These are phyloP conservation scores for Tardiomyces blankii DNA, from an alignment of 1,139 yeast genomes.

Conservation along the genomic window DNA sequence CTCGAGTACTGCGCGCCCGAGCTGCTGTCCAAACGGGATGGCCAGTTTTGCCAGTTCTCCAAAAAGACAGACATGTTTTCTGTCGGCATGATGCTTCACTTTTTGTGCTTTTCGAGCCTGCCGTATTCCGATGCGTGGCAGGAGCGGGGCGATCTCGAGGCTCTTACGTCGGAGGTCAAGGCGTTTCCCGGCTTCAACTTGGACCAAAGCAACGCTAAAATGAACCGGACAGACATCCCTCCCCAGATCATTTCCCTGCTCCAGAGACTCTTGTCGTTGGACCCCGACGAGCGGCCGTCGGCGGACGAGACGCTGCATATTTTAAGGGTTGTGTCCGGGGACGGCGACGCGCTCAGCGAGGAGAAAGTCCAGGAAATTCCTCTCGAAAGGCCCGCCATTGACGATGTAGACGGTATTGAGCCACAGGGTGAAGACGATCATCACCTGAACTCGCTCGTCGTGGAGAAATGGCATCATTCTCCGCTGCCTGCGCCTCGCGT, in stretches of 20 bases:
- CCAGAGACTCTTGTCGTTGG: constrained; percentile 24
- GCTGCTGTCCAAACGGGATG: constrained; percentile 31
- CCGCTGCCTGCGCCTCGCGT: neutral
- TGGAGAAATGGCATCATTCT: neutral
- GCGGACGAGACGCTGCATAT: constrained; percentile 30
- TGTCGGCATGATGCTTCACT: constrained; percentile 69
- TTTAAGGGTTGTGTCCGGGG: constrained; percentile 13
- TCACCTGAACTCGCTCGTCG: neutral
- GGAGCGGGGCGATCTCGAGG: constrained; percentile 21
- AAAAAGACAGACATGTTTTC: constrained; percentile 72
- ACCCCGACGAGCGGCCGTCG: constrained; percentile 34
- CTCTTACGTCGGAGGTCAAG: constrained; percentile 33
- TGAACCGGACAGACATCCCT: constrained; percentile 25
- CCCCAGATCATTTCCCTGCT: constrained; percentile 29
- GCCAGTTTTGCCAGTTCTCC: constrained; percentile 41
- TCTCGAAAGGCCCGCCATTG: neutral
- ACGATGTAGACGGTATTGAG: no score
- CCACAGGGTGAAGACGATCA: no score
- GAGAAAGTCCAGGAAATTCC: neutral
- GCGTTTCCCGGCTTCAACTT: constrained; percentile 24
- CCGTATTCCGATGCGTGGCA: constrained; percentile 42
- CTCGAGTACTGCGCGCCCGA: constrained; percentile 84
- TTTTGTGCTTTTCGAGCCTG: constrained; percentile 54
- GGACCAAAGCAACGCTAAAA: constrained; percentile 9
- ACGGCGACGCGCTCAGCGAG: neutral